Evolutionary conservation across 2,329 filamentous ascomycete species (phyloP).

Genomic region (Curvularia verruculosa): DNA sequence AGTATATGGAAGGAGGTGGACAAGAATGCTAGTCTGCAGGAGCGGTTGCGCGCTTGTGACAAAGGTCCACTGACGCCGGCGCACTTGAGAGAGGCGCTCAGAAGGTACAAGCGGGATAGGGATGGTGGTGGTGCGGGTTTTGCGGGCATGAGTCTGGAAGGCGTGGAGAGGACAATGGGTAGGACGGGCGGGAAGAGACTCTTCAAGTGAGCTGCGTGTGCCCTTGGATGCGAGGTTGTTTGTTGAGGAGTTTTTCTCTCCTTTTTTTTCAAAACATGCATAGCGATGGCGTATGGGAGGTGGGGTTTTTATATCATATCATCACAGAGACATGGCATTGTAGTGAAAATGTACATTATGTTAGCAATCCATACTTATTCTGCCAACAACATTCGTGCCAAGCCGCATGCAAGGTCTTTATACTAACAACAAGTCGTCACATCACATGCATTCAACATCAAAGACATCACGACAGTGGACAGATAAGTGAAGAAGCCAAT

Average conservation of each 20-base stretch:
- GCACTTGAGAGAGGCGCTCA: slow-evolving; percentile 74
- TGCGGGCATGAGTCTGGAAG: slow-evolving; percentile 57
- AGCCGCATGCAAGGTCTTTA: neutral
- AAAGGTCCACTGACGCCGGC: slow-evolving; percentile 71
- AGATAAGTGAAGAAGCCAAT: slow-evolving; percentile 4
- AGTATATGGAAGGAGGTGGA: slow-evolving; percentile 38
- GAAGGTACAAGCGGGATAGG: slow-evolving; percentile 67
- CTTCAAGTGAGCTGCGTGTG: slow-evolving; percentile 47
- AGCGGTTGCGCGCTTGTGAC: slow-evolving; percentile 44
- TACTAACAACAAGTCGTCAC: neutral
- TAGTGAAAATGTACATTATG: neutral
- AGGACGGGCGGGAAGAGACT: slow-evolving; percentile 54
- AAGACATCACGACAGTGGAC: neutral
- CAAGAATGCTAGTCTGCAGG: slow-evolving; percentile 31
- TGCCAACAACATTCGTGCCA: neutral
- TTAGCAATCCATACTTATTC: neutral
- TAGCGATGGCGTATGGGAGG: slow-evolving; percentile 23
- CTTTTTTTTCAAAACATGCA: slow-evolving; percentile 8
- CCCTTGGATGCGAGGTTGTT: no score
- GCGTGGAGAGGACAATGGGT: slow-evolving; percentile 52
- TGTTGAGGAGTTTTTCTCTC: neutral
- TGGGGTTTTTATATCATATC: no score
- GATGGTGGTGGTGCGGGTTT: slow-evolving; percentile 66
- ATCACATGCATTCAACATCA: neutral
- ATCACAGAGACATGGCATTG: neutral